A percentile compares a stretch with the other conserved stretches of the same genome.
Evolutionary conservation across 805 yeast genomes (phyloP).

Genomic region (Pichia cabralensis): DNA sequence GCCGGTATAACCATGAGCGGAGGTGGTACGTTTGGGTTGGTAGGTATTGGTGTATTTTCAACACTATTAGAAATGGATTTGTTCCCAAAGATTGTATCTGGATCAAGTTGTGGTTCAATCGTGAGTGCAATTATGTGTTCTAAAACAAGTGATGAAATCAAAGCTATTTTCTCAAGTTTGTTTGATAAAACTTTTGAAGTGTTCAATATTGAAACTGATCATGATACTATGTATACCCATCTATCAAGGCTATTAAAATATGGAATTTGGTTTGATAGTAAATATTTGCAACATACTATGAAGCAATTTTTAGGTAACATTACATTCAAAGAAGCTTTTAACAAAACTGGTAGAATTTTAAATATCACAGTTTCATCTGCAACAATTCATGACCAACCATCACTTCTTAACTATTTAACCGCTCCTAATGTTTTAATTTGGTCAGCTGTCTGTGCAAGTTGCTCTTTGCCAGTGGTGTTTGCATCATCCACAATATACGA

Average conservation of each 20-base stretch:
- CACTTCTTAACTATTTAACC: constrained; percentile 67
- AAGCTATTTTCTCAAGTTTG: constrained; percentile 47
- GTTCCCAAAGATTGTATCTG: constrained; percentile 81
- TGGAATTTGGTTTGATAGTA: constrained; percentile 84
- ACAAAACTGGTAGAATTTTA: constrained; percentile 85
- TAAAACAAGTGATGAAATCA: constrained; percentile 63
- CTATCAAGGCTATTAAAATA: constrained; percentile 60
- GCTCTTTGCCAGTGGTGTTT: constrained; percentile 88
- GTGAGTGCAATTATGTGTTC: constrained; percentile 84
- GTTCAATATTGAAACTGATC: constrained; percentile 38
- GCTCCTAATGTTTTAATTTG: constrained; percentile 75
- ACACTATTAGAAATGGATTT: constrained; percentile 65
- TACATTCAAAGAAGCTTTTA: constrained; percentile 90
- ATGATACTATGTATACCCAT: constrained; percentile 42
- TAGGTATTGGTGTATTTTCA: constrained; percentile 86
- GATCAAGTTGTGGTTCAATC: constrained; percentile 94
- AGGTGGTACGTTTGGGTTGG: constrained; percentile 88
- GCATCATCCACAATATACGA: constrained; percentile 80
- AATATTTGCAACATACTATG: constrained; percentile 64
- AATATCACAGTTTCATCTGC: constrained; percentile 93
- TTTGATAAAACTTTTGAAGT: constrained; percentile 46
- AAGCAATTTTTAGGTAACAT: constrained; percentile 73
- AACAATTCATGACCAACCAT: constrained; percentile 82
- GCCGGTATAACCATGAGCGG: constrained; percentile 94
- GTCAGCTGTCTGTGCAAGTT: constrained; percentile 90